A percentile compares a stretch with the other conserved stretches of the same genome.
phyloP scores from a whole-genome alignment of 202 grass and related monocot genomes.

The Carex arenaria region DNA sequence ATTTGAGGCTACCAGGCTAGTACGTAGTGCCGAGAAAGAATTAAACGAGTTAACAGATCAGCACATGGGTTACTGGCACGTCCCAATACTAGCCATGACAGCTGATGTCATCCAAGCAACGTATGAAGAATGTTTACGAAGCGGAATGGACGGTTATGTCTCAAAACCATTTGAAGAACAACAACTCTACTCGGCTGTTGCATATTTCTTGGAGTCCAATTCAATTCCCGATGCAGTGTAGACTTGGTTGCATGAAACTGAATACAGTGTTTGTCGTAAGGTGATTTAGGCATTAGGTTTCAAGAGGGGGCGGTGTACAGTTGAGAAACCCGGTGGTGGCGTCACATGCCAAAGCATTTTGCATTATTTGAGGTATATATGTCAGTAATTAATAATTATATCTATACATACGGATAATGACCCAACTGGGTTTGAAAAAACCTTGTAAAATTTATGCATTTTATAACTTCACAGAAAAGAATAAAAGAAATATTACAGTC shows the following conservation, averaged over 20 bases:
- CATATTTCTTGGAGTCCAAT: conserved; percentile 57
- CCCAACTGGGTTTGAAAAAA: background rate
- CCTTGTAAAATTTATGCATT: background rate
- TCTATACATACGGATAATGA: background rate
- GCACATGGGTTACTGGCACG: conserved; percentile 43
- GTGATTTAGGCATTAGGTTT: background rate
- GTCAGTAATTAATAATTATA: background rate
- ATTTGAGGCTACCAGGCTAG: conserved; percentile 64
- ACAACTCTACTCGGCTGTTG: conserved; percentile 63
- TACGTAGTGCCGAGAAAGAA: conserved; percentile 46
- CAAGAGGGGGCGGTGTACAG: background rate
- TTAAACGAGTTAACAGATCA: conserved; percentile 33
- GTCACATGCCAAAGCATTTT: background rate
- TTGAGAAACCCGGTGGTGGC: background rate
- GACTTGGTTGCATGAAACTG: background rate
- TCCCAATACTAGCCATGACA: conserved; percentile 80
- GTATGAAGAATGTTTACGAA: conserved; percentile 51
- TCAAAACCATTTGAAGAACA: conserved; percentile 78
- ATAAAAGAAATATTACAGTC: background rate
- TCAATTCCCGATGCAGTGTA: background rate
- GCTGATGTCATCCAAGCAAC: conserved; percentile 86
- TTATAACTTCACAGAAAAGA: background rate
- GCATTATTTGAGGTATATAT: conserved; percentile 11
- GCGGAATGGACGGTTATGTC: conserved; percentile 85
- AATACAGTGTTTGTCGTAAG: background rate